Base-by-base conservation (phyloP, 371 early-diverging fungal species). In the Fennellomyces sp. region DNA sequence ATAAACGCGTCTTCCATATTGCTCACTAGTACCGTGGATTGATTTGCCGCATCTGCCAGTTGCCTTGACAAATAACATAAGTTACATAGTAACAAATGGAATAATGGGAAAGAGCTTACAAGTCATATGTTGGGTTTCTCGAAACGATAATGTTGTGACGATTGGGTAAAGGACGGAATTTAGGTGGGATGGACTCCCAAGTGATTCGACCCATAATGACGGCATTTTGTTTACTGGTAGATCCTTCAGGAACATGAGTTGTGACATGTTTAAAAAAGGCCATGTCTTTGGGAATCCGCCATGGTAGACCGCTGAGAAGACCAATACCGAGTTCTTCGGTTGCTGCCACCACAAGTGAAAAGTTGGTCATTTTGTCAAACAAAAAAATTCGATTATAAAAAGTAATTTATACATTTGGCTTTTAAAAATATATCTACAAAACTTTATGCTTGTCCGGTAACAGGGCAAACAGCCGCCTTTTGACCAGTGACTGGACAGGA, bases 161-260 rank as follows among this genome's bases (percentile, higher is more conserved):
- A 60, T 80, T 71, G 19, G 65, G 48, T 27, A 97, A 72, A 5
- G 97, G 97, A 35, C 90, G 75, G 61, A 83, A 86, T 60, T 82
- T 82, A 26, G 66, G 72, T 2, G 97, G 96, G 26, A 94, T 90
- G 11, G 92, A 89, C 52, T 93, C 92, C 93, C 93, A 96, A 4
- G 95, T 93, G 29, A 76, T 69, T 38, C 96, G 83, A 31, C 97
- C 97, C 91, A 96, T 90, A 63, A 97, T 87, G 51, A 92, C 89
- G 1, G 89, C 92, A 72, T 97, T 97, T 61, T 64, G 17, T 7
- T 25, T 35, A 27, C n/a, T 35, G n/a, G 30, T n/a, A 8, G 10
- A 28, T 10, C 12, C 13, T 11, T 55, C 65, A 8, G 75, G 76
- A 47, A 80, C 61, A 58, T 64, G 67, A 4, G 77, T 83, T 8